Evolutionary conservation across 257 asterid genomes (phyloP).

Genomic region (Henckelia pumila): DNA sequence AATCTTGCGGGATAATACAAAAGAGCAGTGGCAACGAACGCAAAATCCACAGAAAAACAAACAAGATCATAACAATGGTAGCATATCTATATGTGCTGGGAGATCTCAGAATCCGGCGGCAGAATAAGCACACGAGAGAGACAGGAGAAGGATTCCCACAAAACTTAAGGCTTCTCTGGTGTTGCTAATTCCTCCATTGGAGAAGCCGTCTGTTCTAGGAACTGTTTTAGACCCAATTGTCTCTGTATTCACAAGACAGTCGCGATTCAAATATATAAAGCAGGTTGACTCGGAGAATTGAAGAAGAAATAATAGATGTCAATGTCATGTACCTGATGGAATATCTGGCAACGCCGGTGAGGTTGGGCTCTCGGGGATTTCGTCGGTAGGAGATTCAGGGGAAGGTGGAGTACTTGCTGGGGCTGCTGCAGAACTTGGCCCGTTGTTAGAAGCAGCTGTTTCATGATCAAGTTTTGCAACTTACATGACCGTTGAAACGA

Average conservation of each 20-base stretch:
- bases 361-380: constrained; percentile 25
- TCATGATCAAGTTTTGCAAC: not conserved
- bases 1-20: not conserved
- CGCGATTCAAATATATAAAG: not conserved
- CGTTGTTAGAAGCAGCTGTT: constrained; percentile 31
- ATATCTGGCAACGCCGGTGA: constrained; percentile 24
- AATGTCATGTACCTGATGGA: constrained; percentile 34
- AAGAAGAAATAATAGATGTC: not conserved
- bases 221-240: constrained; percentile 40
- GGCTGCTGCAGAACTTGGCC: constrained; percentile 33
- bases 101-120: constrained; percentile 24
- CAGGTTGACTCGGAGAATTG: not conserved
- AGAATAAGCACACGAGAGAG: constrained; percentile 24
- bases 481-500: too few relatives aligned
- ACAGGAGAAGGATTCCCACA: constrained; percentile 20
- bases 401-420: constrained; percentile 37
- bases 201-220: constrained; percentile 28
- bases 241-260: constrained; percentile 14
- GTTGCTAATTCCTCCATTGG: constrained; percentile 35
- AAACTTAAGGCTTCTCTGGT: constrained; percentile 18
- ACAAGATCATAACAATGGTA: not conserved
- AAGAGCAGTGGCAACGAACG: not conserved
- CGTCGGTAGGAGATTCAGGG: constrained; percentile 24
- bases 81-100: not conserved
- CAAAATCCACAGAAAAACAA: not conserved